A percentile compares a stretch with the other conserved stretches of the same genome.
Conservation (phyloP, 2,329 filamentous ascomycete genomes). For the Colletotrichum liaoningense region DNA sequence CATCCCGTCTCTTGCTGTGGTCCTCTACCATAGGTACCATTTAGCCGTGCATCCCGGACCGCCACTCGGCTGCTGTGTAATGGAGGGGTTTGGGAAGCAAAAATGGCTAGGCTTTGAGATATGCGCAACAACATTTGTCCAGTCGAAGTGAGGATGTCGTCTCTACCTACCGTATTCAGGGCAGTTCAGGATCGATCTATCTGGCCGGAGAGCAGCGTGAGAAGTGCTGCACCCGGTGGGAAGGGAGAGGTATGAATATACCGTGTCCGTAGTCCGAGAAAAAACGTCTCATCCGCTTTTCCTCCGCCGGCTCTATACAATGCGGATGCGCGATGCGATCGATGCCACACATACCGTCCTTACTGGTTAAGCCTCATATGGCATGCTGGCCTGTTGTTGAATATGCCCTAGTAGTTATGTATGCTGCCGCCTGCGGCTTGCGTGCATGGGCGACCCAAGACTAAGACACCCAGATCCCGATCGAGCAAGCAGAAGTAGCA, state of each 20-base stretch:
- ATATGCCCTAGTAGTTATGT: not conserved
- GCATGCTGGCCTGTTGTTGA: not conserved
- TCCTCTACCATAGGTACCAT: not conserved
- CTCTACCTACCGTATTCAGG: not conserved
- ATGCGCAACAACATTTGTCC: not conserved
- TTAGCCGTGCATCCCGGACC: not conserved
- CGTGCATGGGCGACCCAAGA: not conserved
- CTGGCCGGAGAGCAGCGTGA: no score
- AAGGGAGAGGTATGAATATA: not conserved
- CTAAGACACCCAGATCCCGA: not conserved
- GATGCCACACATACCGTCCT: no score
- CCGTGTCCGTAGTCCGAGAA: no score
- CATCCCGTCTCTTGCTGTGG: not conserved
- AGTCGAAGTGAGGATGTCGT: not conserved
- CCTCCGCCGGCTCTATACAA: not conserved
- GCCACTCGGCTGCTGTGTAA: not conserved
- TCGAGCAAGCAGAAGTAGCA: constrained; percentile 2
- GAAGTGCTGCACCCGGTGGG: not conserved
- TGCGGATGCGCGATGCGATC: not conserved
- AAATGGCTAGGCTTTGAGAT: not conserved
- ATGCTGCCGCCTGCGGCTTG: not conserved
- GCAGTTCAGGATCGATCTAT: no score
- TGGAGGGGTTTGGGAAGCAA: not conserved
- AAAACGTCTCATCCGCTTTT: not conserved
- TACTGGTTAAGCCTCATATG: not conserved